Conservation (phyloP, 148 eudicot genomes). For the Chenopodium berlandieri region DNA sequence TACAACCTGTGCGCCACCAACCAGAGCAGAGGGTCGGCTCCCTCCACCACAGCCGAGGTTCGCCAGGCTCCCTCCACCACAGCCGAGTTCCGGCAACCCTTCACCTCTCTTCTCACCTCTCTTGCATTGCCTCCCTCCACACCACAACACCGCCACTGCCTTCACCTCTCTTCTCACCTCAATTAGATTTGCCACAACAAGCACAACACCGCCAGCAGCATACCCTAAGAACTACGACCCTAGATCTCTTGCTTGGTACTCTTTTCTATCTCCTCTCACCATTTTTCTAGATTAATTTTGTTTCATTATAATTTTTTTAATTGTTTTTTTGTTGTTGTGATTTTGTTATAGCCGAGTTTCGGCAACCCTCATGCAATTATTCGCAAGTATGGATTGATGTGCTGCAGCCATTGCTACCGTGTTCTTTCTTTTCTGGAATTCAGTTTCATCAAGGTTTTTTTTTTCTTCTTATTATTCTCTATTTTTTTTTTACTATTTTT, state of each 20-base stretch:
- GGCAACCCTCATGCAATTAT: conserved; percentile 36
- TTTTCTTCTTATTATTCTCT: not conserved
- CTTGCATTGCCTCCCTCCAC: too few relatives aligned
- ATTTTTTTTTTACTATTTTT: not conserved
- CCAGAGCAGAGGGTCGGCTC: too few relatives aligned
- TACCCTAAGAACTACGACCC: conserved; percentile 28
- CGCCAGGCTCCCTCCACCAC: too few relatives aligned
- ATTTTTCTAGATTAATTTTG: not conserved
- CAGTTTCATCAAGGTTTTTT: conserved; percentile 29
- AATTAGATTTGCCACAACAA: too few relatives aligned
- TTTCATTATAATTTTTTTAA: not conserved
- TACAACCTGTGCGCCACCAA: too few relatives aligned
- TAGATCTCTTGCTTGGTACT: conserved; percentile 30
- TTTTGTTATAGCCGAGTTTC: conserved; percentile 24
- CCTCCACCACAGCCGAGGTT: too few relatives aligned
- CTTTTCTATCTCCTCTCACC: not conserved
- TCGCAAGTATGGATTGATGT: conserved; percentile 34
- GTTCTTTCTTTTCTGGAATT: conserved; percentile 27
- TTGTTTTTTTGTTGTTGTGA: not conserved
- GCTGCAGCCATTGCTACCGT: conserved; percentile 35
- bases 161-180: too few relatives aligned
- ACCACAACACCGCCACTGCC: too few relatives aligned
- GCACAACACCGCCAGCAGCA: too few relatives aligned
- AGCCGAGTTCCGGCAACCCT: too few relatives aligned
- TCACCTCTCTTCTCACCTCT: too few relatives aligned